phyloP scores from a whole-genome alignment of 345 rosid species.

The Hypericum androsaemum region DNA sequence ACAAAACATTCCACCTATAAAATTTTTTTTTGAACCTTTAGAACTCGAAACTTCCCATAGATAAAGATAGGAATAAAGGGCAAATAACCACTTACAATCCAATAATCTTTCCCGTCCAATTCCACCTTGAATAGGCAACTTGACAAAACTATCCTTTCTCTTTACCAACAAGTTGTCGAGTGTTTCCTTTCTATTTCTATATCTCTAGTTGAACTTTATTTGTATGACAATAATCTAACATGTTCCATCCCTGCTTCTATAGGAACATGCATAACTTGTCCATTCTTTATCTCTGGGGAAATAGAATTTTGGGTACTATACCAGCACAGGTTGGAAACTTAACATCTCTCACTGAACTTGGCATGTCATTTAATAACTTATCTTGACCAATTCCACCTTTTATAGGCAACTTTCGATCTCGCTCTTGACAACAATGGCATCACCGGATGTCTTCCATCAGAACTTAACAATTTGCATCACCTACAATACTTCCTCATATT shows the following conservation, averaged over 20 bases:
- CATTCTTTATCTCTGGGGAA: neutral
- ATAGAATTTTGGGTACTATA: neutral
- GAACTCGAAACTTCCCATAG: no score
- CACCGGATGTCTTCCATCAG: neutral
- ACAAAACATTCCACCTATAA: no score
- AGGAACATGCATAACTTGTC: neutral
- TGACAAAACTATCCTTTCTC: no score
- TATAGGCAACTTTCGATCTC: neutral
- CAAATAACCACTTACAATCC: no score
- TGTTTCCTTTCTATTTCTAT: no score
- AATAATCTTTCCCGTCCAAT: no score
- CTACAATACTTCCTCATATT: neutral
- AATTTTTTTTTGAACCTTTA: no score
- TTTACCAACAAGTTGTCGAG: no score
- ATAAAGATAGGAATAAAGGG: no score
- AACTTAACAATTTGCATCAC: neutral
- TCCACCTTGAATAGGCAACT: no score
- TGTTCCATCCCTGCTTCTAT: conserved; percentile 6
- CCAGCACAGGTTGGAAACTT: conserved; percentile 6
- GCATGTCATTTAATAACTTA: neutral
- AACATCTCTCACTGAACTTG: neutral
- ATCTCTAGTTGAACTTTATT: no score
- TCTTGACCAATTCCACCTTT: neutral
- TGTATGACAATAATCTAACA: no score
- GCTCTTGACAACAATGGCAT: neutral